Percentiles rank a stretch among this genome's conserved stretches.
phyloP scores from a whole-genome alignment of 1,139 yeast genomes.

The Taphrina flavorubra region DNA sequence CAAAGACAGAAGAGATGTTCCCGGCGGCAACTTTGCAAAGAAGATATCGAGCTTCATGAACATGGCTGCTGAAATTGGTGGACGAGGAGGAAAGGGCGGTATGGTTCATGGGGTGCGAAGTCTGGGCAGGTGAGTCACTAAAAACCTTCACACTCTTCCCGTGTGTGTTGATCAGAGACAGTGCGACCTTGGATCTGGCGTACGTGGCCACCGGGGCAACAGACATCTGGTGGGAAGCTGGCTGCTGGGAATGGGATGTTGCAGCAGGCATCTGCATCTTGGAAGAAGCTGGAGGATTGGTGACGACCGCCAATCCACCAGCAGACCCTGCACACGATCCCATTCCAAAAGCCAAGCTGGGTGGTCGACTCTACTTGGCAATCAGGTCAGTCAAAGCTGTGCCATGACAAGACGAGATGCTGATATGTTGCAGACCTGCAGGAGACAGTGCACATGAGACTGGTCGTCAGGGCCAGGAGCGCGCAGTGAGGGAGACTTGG shows the following conservation, averaged over 20 bases:
- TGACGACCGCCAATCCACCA: constrained; percentile 60
- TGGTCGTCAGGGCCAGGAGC: constrained; percentile 18
- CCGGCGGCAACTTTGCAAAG: constrained; percentile 17
- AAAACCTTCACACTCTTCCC: neutral
- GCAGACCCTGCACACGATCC: constrained; percentile 11
- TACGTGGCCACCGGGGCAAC: constrained; percentile 63
- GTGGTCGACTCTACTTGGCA: constrained; percentile 7
- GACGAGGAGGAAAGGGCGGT: constrained; percentile 54
- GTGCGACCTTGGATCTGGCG: constrained; percentile 63
- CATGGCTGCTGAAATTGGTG: constrained; percentile 13
- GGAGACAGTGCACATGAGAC: constrained; percentile 12
- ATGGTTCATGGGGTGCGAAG: constrained; percentile 65
- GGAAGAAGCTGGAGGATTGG: constrained; percentile 62
- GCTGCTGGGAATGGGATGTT: constrained; percentile 68
- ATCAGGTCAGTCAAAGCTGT: neutral
- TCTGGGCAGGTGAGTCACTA: constrained; percentile 55
- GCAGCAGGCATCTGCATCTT: constrained; percentile 69
- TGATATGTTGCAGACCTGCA: constrained; percentile 4
- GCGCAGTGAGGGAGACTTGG: constrained; percentile 19
- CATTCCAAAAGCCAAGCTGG: constrained; percentile 9
- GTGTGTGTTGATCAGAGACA: neutral
- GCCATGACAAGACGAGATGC: neutral
- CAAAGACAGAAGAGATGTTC: constrained; percentile 59
- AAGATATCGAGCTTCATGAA: constrained; percentile 52
- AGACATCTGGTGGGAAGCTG: constrained; percentile 70